A percentile compares a stretch with the other conserved stretches of the same genome.
Evolutionary conservation across 1,139 yeast species (phyloP).

Genomic region (Yamadazyma membranifaciens): DNA sequence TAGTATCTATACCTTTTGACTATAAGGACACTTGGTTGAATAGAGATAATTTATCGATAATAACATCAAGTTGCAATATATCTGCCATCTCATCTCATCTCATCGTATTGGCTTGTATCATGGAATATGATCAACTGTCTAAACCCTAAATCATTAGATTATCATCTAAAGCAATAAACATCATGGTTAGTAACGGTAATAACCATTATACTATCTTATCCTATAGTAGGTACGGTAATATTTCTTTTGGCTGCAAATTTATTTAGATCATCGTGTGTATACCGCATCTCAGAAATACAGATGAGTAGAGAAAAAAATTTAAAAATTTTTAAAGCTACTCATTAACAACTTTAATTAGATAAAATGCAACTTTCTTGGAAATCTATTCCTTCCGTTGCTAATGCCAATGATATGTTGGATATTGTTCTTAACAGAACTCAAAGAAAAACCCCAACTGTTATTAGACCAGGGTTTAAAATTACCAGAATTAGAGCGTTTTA

Average conservation of each 20-base stretch:
- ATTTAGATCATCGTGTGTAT: constrained; percentile 1
- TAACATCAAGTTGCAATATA: too few species aligned
- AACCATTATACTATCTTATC: background rate
- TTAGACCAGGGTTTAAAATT: constrained; percentile 94
- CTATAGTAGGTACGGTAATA: too few species aligned
- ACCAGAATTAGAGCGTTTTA: constrained; percentile 97
- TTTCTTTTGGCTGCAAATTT: too few species aligned
- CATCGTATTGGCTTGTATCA: background rate
- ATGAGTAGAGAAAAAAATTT: constrained; percentile 9
- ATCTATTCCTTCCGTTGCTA: constrained; percentile 94
- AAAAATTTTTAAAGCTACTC: background rate
- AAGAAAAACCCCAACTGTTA: constrained; percentile 97
- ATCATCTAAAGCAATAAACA: too few species aligned
- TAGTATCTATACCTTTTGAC: too few species aligned
- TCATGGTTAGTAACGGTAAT: too few species aligned
- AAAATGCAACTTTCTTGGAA: constrained; percentile 96
- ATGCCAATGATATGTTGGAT: constrained; percentile 89
- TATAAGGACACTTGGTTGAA: too few species aligned
- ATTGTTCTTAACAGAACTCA: constrained; percentile 96
- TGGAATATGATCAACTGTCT: background rate
- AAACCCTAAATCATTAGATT: too few species aligned
- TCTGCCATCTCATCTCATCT: background rate
- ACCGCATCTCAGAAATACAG: constrained; percentile 2
- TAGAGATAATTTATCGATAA: too few species aligned
- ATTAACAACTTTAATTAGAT: too few species aligned